Evolutionary conservation across 2,329 filamentous ascomycete genomes (phyloP), one percentile per base, ranked within the genome.

Genomic region (Teratosphaeria viscida): DNA sequence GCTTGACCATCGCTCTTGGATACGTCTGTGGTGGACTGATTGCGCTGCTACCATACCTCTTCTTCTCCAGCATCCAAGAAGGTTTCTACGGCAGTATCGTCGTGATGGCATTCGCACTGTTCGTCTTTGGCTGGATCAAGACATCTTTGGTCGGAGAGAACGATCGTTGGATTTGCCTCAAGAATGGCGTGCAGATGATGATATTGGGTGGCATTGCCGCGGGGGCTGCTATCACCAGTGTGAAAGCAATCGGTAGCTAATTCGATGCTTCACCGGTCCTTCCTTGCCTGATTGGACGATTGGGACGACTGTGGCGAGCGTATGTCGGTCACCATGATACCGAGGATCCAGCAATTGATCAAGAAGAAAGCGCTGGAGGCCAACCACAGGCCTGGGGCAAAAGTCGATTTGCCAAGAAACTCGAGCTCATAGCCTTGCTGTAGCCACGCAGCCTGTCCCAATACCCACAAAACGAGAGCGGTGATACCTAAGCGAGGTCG

Each of bases 281-380:
- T 59, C 47, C 49, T 54, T 5, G 16, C 11, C 27, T 32, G 32
- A 47, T 14, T 32, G 16, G 23, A 34, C 10, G 27, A 8, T 29
- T 8, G 26, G 34, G 8, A 54, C 52, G 3, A 54, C n/a, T 19
- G 10, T 14, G 11, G 12, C n/a, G 35, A 26, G 35, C 73, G 74
- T 27, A 81, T 79, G 73, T 97, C 94, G 1, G 72, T 71, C 6
- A 96, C 81, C 52, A 97, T 85, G 54, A 95, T 78, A 0, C 89
- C 89, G 47, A 99, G 72, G 58, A 97, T 89, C 85, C 90, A 95
- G 66, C 85, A 86, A 72, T 99, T 97, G 16, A 91, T 82, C 1
- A 85, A 72, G 71, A 96, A 97, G 76, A 99, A 97, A 0, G 76
- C 76, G 14, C 95, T 73, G 0, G 89, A 87, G 0, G 90, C 81